Evolutionary conservation across 768 basidiomycete species (phyloP), one percentile per base, ranked within the genome.

Genomic region (Mycena olivaceomarginata): DNA sequence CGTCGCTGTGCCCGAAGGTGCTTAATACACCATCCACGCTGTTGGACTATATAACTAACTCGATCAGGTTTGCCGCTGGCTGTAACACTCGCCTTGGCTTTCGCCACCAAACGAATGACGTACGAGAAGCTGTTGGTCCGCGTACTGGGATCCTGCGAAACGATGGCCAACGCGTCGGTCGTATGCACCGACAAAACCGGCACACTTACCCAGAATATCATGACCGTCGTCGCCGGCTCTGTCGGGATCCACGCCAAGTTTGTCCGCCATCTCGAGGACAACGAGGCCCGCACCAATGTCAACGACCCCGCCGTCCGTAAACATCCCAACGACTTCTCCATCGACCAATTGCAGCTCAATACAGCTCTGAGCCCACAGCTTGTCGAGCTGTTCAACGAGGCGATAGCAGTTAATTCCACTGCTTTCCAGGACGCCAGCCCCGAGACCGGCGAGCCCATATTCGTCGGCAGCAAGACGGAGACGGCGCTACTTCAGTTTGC

Each of bases 61-160:
- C 81, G 43, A 57, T 75, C n/a, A 95, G 96, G 98, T 82, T 89
- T 99, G 7, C 98, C 98, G 2, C 90, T 99, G 70, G 98, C 98
- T 56, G 98, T 99, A 67, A 99, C 98, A 0, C 92, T 99, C 62
- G 98, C 98, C 0, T 89, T 99, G 43, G 96, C 98, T 0, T 99
- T 99, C 82, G 98, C 98, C 0, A 99, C 98, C 62, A 97, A 96
- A 82, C 94, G 98, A n/a, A 99, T 99, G 98, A 96, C 98, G 11
- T 91, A 94, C 82, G 95, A 97, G 85, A 98, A 98, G 69, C 89
- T 99, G 0, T 92, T 99, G 57, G 98, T 99, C 41, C 97, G 98
- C 70, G 96, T 99, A 6, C 92, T 99, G 45, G 96, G 96, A 8
- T 97, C 97, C 16, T 99, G 98, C 85, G 98, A 99, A 87, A 99